Evolutionary conservation across 2,329 filamentous ascomycete species (phyloP), one percentile per base, ranked within the genome.

Genomic region (Colletotrichum lupini): DNA sequence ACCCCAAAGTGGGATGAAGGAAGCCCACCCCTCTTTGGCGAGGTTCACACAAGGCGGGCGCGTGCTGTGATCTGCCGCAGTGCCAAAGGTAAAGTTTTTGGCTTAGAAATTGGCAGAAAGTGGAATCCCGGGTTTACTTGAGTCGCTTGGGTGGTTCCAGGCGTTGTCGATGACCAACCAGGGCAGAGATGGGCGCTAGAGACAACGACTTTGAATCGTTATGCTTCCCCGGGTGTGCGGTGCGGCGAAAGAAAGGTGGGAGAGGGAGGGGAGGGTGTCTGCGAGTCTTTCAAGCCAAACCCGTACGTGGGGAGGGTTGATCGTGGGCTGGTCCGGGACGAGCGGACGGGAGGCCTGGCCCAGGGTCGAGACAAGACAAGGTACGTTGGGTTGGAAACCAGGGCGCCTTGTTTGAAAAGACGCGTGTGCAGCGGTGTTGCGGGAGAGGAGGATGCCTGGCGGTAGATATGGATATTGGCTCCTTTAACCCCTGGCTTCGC

Each of bases 91-190:
- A 70, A 58, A 56, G 58, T 72, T 68, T 63, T 64, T 32, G 60
- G 60, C 66, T 69, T 73, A 52, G 67, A 68, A 72, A 72, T 72
- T 35, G 69, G 56, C 53, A 65, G 55, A 49, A 73, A 61, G 57
- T 58, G 35, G 32, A 42, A 70, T 70, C 5, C 67, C 26, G 32
- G 60, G n/a, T 59, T 49, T 24, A 14, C 28, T 59, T 19, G 58
- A 49, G 42, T 49, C 42, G 42, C 42, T 49, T 49, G 42, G 42
- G 19, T 22, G 46, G 66, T 59, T 46, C 53, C 32, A 60, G 42
- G 24, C 42, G 59, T 28, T 52, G 60, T 57, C 60, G 60, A 70
- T 70, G 60, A 70, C 70, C 59, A 70, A 65, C 60, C 67, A 57
- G 63, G 57, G 70, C 66, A 59, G 70, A 61, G 55, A 42, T 28